Evolutionary conservation across 2,329 filamentous ascomycete genomes (phyloP).

Genomic region (Dactylellina sp.): DNA sequence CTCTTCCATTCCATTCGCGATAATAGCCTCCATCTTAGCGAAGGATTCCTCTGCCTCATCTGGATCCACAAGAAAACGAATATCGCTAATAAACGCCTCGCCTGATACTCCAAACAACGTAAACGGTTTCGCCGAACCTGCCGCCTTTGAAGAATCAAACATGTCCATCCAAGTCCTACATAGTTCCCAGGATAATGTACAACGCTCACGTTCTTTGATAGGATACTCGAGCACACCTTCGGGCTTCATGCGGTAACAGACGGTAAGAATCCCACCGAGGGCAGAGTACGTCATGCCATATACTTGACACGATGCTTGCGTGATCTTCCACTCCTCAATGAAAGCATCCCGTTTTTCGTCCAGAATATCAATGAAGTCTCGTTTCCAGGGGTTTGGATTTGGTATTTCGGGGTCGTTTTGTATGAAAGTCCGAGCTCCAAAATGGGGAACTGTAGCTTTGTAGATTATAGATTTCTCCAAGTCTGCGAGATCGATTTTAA

Average conservation of each 20-base stretch:
- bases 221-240: slow-evolving; percentile 54
- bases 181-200: slow-evolving; percentile 48
- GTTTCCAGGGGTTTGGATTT: slow-evolving; percentile 34
- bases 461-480: slow-evolving; percentile 31
- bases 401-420: slow-evolving; percentile 33
- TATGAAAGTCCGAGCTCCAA: slow-evolving; percentile 22
- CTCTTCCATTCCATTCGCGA: slow-evolving; percentile 32
- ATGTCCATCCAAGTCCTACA: slow-evolving; percentile 46
- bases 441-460: slow-evolving; percentile 32
- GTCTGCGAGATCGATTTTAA: slow-evolving; percentile 39
- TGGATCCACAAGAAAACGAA: slow-evolving; percentile 51
- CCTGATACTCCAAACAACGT: slow-evolving; percentile 33
- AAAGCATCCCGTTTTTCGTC: slow-evolving; percentile 46
- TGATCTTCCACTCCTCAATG: slow-evolving; percentile 50
- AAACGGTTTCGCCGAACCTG: slow-evolving; percentile 33
- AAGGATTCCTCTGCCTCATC: slow-evolving; percentile 51
- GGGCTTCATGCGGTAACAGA: slow-evolving; percentile 51
- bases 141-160: slow-evolving; percentile 40
- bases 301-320: slow-evolving; percentile 47
- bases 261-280: slow-evolving; percentile 45
- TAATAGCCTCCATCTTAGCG: slow-evolving; percentile 39
- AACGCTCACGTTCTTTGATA: slow-evolving; percentile 50
- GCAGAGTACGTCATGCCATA: slow-evolving; percentile 50
- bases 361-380: slow-evolving; percentile 52
- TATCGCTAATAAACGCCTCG: slow-evolving; percentile 52